Conservation (phyloP, 1,139 yeast genomes). For the Taphrina confusa region DNA sequence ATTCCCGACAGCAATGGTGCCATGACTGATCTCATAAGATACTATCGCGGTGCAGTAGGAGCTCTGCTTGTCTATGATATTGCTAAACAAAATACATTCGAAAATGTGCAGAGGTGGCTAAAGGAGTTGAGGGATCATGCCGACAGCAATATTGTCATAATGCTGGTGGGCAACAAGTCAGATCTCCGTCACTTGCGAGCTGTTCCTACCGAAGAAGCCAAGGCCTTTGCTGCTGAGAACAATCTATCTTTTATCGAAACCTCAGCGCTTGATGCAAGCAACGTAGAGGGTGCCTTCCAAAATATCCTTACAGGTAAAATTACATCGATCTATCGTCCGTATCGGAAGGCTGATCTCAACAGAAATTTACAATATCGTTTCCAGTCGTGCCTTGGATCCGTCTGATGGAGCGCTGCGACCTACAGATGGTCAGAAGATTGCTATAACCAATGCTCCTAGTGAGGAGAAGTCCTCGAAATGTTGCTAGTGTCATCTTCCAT, state of each 20-base stretch:
- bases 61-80: constrained; percentile 95
- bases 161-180: constrained; percentile 93
- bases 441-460: constrained; percentile 90
- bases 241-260: constrained; percentile 92
- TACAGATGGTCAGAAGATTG: constrained; percentile 81
- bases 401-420: constrained; percentile 57
- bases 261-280: constrained; percentile 91
- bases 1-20: background rate
- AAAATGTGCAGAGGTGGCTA: constrained; percentile 91
- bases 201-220: constrained; percentile 97
- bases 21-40: constrained; percentile 49
- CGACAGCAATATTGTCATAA: constrained; percentile 93
- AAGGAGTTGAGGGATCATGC: constrained; percentile 95
- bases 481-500: no score
- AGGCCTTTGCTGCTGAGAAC: constrained; percentile 90
- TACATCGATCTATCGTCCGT: background rate
- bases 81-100: constrained; percentile 88
- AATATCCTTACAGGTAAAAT: constrained; percentile 54
- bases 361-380: constrained; percentile 89
- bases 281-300: constrained; percentile 92
- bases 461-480: constrained; percentile 51
- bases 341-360: constrained; percentile 52
- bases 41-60: constrained; percentile 97
- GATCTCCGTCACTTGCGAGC: constrained; percentile 95
- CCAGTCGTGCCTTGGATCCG: constrained; percentile 81